Percentiles rank a stretch among this genome's conserved stretches.
These are phyloP conservation scores for Candida sanyaensis DNA, from an alignment of 1,139 yeast genomes.

Conservation along the genomic window DNA sequence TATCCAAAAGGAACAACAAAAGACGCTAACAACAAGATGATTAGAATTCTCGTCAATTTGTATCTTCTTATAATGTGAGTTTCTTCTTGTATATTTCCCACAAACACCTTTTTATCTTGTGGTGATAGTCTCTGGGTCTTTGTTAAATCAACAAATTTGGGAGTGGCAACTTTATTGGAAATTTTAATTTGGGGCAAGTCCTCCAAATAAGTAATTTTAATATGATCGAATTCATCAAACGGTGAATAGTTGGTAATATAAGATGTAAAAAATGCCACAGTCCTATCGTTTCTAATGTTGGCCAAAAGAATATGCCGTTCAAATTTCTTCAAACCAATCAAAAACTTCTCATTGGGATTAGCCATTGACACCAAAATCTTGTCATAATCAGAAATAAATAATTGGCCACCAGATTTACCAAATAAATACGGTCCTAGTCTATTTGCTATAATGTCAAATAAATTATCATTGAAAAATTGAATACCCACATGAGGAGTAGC, in stretches of 20 bases:
- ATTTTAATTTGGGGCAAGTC: constrained; percentile 36
- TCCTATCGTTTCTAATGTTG: constrained; percentile 73
- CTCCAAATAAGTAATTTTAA: constrained; percentile 42
- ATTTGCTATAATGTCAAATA: constrained; percentile 53
- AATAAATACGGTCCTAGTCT: constrained; percentile 60
- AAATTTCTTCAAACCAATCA: constrained; percentile 58
- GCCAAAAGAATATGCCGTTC: constrained; percentile 62
- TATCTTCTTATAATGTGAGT: constrained; percentile 37
- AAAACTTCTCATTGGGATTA: constrained; percentile 51
- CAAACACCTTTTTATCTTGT: constrained; percentile 18
- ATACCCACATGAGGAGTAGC: constrained; percentile 93
- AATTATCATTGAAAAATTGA: constrained; percentile 43
- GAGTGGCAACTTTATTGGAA: constrained; percentile 38
- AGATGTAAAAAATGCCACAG: constrained; percentile 57
- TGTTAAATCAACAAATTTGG: constrained; percentile 58
- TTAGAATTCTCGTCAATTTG: constrained; percentile 27
- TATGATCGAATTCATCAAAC: constrained; percentile 43
- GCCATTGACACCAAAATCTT: constrained; percentile 55
- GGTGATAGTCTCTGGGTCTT: constrained; percentile 22
- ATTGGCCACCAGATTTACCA: constrained; percentile 74
- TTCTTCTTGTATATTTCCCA: constrained; percentile 40
- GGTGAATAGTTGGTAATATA: constrained; percentile 53
- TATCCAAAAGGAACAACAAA: constrained; percentile 51
- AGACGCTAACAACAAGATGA: constrained; percentile 31
- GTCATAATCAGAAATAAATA: constrained; percentile 56